Base-by-base conservation (phyloP, 495 filamentous ascomycete species). In the Penicillium herquei region DNA sequence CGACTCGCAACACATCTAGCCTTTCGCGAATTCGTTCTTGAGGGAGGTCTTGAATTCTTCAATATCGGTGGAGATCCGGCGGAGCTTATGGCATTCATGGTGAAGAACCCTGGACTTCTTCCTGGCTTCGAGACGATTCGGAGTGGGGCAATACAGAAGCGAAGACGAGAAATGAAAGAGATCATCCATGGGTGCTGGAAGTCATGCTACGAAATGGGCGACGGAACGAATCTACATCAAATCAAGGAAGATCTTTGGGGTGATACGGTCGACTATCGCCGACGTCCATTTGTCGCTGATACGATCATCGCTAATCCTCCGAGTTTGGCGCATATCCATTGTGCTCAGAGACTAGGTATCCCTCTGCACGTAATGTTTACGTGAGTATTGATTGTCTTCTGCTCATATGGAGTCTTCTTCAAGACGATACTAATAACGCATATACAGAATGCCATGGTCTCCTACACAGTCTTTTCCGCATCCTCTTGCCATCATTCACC, bases 301-400 rank as follows among this genome's bases (percentile, higher is more conserved):
- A 85, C 80, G 5, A 93, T 94, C 59, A 92, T 94, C 50, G 90
- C 90, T 5, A 94, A 94, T 58, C 90, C 90, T 0, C 89, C 89
- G 0, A 88, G 87, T 61, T 88, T 93, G 62, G 90, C 88, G 1
- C 89, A 92, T 66, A 78, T 93, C 9, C 89, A 92, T 73, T 87
- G 87, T 56, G 90, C 90, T 5, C 87, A 94, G 64, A 84, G 85
- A 57, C 68, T 94, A 39, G 89, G 90, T 0, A 81, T 92, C 31
- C 90, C 90, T 3, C 72, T 94, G 4, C 89, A 92, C 69, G 68
- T 94, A 39, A 91, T 94, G 86, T 94, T 92, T 64, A 92, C 90
- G 77, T 84, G 68, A 59, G 81, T 79, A 10, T 21, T 9, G 14
- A 26, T 42, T 6, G 9, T 12, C 1, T 49, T 16, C 11, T n/a